Base-by-base conservation (phyloP, 202 grass and related monocot genomes). In the Hordeum pubiflorum region DNA sequence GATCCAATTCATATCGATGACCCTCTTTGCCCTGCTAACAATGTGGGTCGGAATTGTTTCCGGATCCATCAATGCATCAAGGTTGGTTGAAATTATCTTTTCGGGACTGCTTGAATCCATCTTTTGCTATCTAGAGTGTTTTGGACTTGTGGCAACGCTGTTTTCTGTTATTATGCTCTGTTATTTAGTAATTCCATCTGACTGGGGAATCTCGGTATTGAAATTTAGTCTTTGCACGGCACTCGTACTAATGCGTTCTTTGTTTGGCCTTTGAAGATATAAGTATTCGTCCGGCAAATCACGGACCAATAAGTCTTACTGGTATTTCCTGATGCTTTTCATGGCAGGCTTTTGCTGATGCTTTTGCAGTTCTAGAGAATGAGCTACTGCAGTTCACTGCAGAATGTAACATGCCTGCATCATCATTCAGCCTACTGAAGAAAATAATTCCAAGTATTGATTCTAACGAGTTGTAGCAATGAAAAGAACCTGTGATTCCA, bases 31-130 rank as follows among this genome's bases (percentile, higher is more conserved):
- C 92, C 86, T 75, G 79, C 86, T 67, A 98, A 98, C 71, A 98
- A 98, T 84, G 92, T 98, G 12, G 95, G 95, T n/a, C 92, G 95
- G 77, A 98, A 98, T 80, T 98, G 95, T 91, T 98, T 98, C 72
- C 95, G 95, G 9, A 98, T 98, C 87, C 95, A 98, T 58, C 95
- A 98, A 43, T 98, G 95, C 79, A 95, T 95, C 81, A 98, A 98
- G 90, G 95, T 94, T 73, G 80, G 77, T 83, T 83, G 55, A 26
- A 77, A 17, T 78, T 84, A 17, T 76, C 23, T 10, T 68, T 71
- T 17, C 50, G 61, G 60, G 2, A 36, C 78, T 69, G 58, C 61
- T 69, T 26, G 50, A 17, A 58, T 58, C 58, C 33, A 40, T 76
- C 55, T 29, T 74, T 69, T 39, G 18, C 60, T 33, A 44, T 58